These are phyloP conservation scores for Lignosus rhinocerotis DNA, from an alignment of 1,284 basidiomycete genomes.

Conservation along the genomic window DNA sequence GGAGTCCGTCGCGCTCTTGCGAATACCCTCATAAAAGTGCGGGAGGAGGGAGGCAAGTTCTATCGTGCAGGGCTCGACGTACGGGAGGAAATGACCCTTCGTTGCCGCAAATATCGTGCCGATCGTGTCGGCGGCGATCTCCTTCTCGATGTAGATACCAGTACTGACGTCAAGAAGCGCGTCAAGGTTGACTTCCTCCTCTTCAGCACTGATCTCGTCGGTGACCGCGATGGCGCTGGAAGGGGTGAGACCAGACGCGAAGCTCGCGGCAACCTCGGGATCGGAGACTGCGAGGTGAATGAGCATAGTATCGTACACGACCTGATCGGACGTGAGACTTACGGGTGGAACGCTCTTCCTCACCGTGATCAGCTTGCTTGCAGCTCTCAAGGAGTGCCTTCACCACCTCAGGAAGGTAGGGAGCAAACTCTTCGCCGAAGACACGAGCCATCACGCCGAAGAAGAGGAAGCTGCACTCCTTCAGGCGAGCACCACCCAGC, in stretches of 20 bases:
- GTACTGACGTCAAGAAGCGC: constrained; percentile 91
- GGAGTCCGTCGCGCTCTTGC: constrained; percentile 91
- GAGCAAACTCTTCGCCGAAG: constrained; percentile 92
- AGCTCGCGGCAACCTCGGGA: constrained; percentile 52
- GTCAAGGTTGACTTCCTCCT: constrained; percentile 84
- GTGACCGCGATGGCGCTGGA: constrained; percentile 64
- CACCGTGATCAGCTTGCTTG: constrained; percentile 82
- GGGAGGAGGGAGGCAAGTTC: constrained; percentile 83
- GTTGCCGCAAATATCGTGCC: constrained; percentile 90
- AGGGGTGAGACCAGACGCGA: constrained; percentile 74
- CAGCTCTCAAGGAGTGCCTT: constrained; percentile 86
- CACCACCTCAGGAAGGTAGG: constrained; percentile 85
- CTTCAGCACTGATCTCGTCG: constrained; percentile 63
- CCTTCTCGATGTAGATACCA: constrained; percentile 98
- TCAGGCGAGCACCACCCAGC: constrained; percentile 84
- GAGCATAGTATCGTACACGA: background rate
- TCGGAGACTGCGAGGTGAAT: constrained; percentile 42
- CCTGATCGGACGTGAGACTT: constrained; percentile 30
- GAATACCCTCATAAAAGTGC: constrained; percentile 98
- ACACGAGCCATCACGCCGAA: constrained; percentile 98
- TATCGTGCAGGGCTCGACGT: constrained; percentile 76
- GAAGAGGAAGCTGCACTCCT: constrained; percentile 98
- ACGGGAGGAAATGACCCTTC: constrained; percentile 87
- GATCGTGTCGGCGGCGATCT: constrained; percentile 97
- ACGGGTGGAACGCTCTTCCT: constrained; percentile 45